phyloP scores from a whole-genome alignment of 345 rosid species.

The Heritiera littoralis region DNA sequence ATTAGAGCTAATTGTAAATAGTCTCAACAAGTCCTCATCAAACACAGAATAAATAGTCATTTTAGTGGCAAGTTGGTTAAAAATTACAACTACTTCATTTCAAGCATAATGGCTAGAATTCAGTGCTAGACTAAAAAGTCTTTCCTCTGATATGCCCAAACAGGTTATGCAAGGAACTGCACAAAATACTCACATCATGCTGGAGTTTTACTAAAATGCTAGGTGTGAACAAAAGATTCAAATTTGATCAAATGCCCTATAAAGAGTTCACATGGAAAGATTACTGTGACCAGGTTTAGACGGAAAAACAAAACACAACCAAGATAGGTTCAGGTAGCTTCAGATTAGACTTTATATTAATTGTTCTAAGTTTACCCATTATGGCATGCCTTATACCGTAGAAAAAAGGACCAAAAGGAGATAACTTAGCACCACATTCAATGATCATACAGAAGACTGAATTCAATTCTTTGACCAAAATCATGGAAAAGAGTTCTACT shows the following conservation, averaged over 20 bases:
- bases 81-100: background rate
- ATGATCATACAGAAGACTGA: conserved; percentile 5
- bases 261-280: background rate
- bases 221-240: background rate
- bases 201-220: background rate
- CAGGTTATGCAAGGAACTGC: background rate
- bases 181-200: background rate
- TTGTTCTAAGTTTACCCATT: conserved; percentile 2
- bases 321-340: background rate
- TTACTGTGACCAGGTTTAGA: background rate
- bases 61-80: background rate
- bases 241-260: background rate
- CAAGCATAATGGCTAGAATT: background rate
- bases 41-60: background rate
- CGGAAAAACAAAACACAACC: background rate
- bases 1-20: background rate
- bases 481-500: background rate
- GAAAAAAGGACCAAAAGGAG: background rate
- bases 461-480: background rate
- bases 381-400: background rate
- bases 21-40: conserved; percentile 10
- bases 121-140: background rate
- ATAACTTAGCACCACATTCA: background rate
- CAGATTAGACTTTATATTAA: background rate
- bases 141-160: background rate